phyloP scores from a whole-genome alignment of 768 basidiomycete genomes.

The Hebeloma cylindrosporum region DNA sequence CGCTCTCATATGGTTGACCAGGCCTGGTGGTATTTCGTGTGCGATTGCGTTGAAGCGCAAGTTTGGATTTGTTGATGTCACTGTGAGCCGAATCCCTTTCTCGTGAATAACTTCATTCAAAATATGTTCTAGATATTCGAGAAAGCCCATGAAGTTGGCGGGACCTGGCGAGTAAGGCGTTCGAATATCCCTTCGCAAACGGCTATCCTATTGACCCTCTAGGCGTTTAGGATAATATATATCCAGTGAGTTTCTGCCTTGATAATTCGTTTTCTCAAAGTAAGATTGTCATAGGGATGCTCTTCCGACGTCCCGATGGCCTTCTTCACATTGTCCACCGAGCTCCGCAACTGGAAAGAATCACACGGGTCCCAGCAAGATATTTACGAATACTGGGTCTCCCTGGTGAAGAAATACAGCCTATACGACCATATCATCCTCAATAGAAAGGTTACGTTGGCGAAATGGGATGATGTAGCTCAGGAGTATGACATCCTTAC shows the following conservation, averaged over 20 bases:
- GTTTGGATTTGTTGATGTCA: slow-evolving; percentile 38
- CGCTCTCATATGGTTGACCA: too few species aligned
- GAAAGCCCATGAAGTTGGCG: slow-evolving; percentile 44
- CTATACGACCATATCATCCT: slow-evolving; percentile 42
- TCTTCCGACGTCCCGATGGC: slow-evolving; percentile 42
- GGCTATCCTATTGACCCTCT: not conserved
- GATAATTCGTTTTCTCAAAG: not conserved
- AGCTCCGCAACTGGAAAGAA: slow-evolving; percentile 45
- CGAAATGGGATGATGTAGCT: slow-evolving; percentile 41
- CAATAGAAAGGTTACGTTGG: slow-evolving; percentile 43
- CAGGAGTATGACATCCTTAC: slow-evolving; percentile 39
- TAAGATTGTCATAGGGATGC: slow-evolving; percentile 34
- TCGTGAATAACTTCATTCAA: not conserved
- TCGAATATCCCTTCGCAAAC: not conserved
- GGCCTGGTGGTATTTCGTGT: slow-evolving; percentile 42
- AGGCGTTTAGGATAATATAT: slow-evolving; percentile 33
- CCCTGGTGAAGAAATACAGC: slow-evolving; percentile 41
- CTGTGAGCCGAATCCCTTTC: slow-evolving; percentile 25
- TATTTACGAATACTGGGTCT: slow-evolving; percentile 44
- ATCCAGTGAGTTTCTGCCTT: slow-evolving; percentile 25
- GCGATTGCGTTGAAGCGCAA: slow-evolving; percentile 43
- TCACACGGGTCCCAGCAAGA: slow-evolving; percentile 42
- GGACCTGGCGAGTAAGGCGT: slow-evolving; percentile 56
- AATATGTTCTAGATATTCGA: slow-evolving; percentile 43
- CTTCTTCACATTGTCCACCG: slow-evolving; percentile 49